Base-by-base conservation (phyloP, 805 yeast species). In the Kazachstania kunashirensis region DNA sequence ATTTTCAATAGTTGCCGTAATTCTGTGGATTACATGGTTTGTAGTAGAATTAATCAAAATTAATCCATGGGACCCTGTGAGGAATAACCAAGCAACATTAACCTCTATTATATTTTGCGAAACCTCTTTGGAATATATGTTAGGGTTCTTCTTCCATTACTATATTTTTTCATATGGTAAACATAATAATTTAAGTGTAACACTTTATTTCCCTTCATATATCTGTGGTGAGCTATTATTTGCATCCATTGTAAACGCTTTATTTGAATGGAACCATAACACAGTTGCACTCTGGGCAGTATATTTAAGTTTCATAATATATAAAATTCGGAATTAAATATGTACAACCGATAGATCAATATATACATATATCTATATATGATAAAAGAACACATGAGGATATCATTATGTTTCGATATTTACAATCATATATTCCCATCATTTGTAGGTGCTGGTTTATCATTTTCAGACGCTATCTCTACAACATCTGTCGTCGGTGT, bases 111-210 rank as follows among this genome's bases (percentile, higher is more conserved):
- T 49, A 12, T 43, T 45, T 18, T 20, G 36, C 24, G 48, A 47
- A 15, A 37, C 43, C 24, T 43, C 49, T 3, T 2, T 40, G 1
- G 56, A 56, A 34, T 46, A 42, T 14, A 20, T 41, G 15, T 6
- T 49, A 5, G 62, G 58, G 7, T 57, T 61, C 61, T 33, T 53
- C 5, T 15, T 55, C 14, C 58, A 53, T 36, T 53, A 39, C 26
- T 43, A 44, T 23, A 43, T 50, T n/a, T 53, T 52, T 30, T 24
- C 39, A 13, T 38, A 44, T 28, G 41, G 46, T 16, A 40, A 50
- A 13, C 50, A 47, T 31, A 36, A 40, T 6, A 42, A 48, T 27
- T 30, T 52, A n/a, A 36, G 31, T 15, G 29, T 46, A 4, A 31
- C 26, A 4, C 45, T 43, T n/a, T 57, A 52, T 26, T 29, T 53